Conservation (phyloP, 1,139 yeast genomes). For the Casaregolazyma lundiana region DNA sequence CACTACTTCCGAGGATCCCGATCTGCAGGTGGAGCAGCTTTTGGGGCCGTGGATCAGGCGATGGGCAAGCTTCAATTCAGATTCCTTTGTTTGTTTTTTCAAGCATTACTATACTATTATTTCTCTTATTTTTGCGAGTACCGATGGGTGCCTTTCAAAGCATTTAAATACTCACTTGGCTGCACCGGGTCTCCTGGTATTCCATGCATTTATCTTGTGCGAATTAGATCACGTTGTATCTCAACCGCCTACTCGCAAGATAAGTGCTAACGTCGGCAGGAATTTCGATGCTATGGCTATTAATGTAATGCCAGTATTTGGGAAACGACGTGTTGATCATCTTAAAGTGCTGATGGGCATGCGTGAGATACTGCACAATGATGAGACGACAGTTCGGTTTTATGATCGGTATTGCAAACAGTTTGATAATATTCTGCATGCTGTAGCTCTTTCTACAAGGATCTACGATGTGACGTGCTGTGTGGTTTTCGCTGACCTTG, state of each 20-base stretch:
- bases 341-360: slow-evolving; percentile 30
- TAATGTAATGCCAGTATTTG: slow-evolving; percentile 22
- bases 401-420: slow-evolving; percentile 31
- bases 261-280: slow-evolving; percentile 17
- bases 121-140: slow-evolving; percentile 25
- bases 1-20: slow-evolving; percentile 21
- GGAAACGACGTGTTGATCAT: slow-evolving; percentile 33
- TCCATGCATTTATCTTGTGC: slow-evolving; percentile 33
- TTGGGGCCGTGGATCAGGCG: slow-evolving; percentile 66
- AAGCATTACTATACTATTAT: slow-evolving; percentile 54
- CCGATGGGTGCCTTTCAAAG: background rate
- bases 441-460: slow-evolving; percentile 34
- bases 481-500: slow-evolving; percentile 46
- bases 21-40: slow-evolving; percentile 34
- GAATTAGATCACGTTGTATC: slow-evolving; percentile 31
- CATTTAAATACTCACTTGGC: slow-evolving; percentile 28
- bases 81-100: slow-evolving; percentile 65
- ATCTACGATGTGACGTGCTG: slow-evolving; percentile 42
- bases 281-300: slow-evolving; percentile 35
- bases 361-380: slow-evolving; percentile 36
- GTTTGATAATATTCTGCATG: slow-evolving; percentile 36
- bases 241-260: slow-evolving; percentile 9
- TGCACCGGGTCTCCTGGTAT: slow-evolving; percentile 34
- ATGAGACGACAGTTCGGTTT: slow-evolving; percentile 29
- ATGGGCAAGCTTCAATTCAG: slow-evolving; percentile 51